Evolutionary conservation across 352 stramenopile species (phyloP).

Genomic region (Globisporangium echinulatum): DNA sequence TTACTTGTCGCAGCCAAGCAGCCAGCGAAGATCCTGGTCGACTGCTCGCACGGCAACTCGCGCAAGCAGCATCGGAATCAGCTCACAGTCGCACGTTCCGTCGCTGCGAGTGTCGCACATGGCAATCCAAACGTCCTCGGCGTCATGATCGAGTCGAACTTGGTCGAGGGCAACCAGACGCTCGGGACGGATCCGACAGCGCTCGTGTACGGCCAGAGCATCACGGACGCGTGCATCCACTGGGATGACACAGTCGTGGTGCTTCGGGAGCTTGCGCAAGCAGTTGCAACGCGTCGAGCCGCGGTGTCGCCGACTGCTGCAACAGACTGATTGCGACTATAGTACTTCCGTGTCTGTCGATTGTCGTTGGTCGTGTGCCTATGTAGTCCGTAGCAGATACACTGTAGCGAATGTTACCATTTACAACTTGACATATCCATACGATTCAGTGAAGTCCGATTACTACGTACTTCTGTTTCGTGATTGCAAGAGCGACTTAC

Average conservation of each 20-base stretch:
- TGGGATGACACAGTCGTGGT: slow-evolving; percentile 74
- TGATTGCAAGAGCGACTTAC: too few relatives aligned
- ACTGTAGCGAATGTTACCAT: too few relatives aligned
- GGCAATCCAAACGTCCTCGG: slow-evolving; percentile 69
- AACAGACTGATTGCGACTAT: too few relatives aligned
- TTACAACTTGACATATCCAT: too few relatives aligned
- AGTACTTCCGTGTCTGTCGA: too few relatives aligned
- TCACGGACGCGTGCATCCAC: slow-evolving; percentile 84
- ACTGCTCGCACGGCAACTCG: slow-evolving; percentile 84
- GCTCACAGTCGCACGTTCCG: slow-evolving; percentile 63
- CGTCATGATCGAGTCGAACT: slow-evolving; percentile 88
- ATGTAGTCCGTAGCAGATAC: too few relatives aligned
- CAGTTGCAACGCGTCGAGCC: slow-evolving; percentile 41
- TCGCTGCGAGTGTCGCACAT: slow-evolving; percentile 52
- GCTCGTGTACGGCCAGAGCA: slow-evolving; percentile 82
- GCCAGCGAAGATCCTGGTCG: slow-evolving; percentile 76
- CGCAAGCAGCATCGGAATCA: slow-evolving; percentile 36
- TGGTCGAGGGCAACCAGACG: slow-evolving; percentile 81
- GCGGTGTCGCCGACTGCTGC: slow-evolving; percentile 4
- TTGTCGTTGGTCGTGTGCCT: too few relatives aligned
- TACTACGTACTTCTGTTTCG: too few relatives aligned
- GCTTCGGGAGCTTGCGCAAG: slow-evolving; percentile 49
- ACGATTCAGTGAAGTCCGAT: too few relatives aligned
- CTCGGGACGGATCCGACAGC: slow-evolving; percentile 58
- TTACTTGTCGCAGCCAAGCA: slow-evolving; percentile 66